Percentiles rank a stretch among this genome's conserved stretches.
phyloP scores from a whole-genome alignment of 805 yeast species.

The Candida takata region DNA sequence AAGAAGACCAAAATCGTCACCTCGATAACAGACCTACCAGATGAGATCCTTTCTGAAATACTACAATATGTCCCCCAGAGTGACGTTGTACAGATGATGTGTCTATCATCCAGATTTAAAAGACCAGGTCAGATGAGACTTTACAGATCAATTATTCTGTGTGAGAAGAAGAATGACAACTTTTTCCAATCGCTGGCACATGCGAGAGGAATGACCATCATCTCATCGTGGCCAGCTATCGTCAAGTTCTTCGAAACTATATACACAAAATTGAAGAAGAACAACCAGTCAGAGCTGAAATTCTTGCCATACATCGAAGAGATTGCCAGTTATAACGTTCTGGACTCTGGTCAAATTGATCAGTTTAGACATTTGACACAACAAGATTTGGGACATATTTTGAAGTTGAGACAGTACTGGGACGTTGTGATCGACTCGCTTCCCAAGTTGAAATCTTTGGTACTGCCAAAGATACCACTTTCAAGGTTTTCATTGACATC shows the following conservation, averaged over 20 bases:
- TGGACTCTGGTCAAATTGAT: conserved; percentile 20
- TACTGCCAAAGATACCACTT: conserved; percentile 15
- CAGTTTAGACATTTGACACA: conserved; percentile 8
- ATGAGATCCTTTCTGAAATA: conserved; percentile 12
- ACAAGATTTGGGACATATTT: conserved; percentile 10
- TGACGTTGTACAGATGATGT: conserved; percentile 13
- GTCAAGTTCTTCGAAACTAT: conserved; percentile 12
- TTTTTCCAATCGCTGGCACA: conserved; percentile 12
- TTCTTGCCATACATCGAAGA: conserved; percentile 15
- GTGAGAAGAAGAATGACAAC: conserved; percentile 21
- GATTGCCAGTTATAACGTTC: conserved; percentile 13
- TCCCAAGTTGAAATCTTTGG: conserved; percentile 10
- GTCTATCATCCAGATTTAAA: conserved; percentile 9
- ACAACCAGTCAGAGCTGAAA: neutral
- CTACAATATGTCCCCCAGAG: conserved; percentile 12
- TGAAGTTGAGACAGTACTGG: conserved; percentile 18
- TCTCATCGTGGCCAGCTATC: conserved; percentile 18
- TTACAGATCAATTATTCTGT: conserved; percentile 15
- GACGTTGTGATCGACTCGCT: conserved; percentile 13
- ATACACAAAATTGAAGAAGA: conserved; percentile 5
- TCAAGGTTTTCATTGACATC: conserved; percentile 10
- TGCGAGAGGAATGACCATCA: conserved; percentile 6
- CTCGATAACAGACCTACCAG: conserved; percentile 9
- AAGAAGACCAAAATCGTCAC: no score
- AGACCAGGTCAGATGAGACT: conserved; percentile 16